Conservation (phyloP, 2,329 filamentous ascomycete species). For the Clonostachys chloroleuca region DNA sequence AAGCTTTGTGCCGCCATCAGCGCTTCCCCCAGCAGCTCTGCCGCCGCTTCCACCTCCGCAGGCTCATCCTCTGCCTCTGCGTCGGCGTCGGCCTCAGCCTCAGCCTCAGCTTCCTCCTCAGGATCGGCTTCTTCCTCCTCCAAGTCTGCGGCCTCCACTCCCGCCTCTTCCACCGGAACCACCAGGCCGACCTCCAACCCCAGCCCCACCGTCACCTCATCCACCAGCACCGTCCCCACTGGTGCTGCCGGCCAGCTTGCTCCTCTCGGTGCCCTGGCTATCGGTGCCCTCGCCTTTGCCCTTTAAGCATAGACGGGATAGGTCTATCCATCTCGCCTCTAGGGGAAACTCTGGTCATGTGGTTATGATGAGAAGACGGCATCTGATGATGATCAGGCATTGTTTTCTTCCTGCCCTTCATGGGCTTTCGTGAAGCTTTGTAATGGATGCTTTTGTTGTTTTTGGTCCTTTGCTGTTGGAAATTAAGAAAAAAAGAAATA, state of each 20-base stretch:
- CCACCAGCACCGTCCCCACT: conserved; percentile 11
- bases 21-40: conserved; percentile 1
- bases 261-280: conserved; percentile 22
- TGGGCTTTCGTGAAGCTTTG: no score
- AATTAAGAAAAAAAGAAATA: no score
- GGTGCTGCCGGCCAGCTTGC: conserved; percentile 19
- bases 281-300: conserved; percentile 24
- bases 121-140: no score
- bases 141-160: conserved; percentile 1
- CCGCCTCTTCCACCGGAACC: conserved; percentile 4
- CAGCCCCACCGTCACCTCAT: conserved; percentile 8
- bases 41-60: conserved; percentile 4
- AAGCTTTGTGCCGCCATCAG: conserved; percentile 21
- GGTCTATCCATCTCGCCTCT: no score
- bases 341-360: neutral
- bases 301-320: conserved; percentile 18
- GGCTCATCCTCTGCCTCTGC: conserved; percentile 3
- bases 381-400: neutral
- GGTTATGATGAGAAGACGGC: neutral
- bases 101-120: no score
- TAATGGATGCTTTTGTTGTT: no score
- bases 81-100: neutral
- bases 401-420: neutral
- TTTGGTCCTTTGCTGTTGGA: no score
- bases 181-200: conserved; percentile 1